Conservation (phyloP, 2,329 filamentous ascomycete genomes). For the Septoria linicola region DNA sequence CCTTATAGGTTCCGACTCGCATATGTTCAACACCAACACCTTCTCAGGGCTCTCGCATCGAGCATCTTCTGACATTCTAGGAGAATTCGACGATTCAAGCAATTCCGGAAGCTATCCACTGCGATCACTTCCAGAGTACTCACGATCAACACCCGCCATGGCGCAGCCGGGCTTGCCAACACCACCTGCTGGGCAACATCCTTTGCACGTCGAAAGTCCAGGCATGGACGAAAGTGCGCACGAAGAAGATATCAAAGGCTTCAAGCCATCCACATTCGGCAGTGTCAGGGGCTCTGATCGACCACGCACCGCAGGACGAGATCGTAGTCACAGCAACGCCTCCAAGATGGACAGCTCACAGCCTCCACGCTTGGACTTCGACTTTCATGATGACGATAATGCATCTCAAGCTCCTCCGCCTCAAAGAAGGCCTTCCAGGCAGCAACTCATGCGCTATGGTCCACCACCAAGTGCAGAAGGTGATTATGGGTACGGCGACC, state of each 20-base stretch:
- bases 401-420: slow-evolving; percentile 20
- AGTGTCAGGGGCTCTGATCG: slow-evolving; percentile 7
- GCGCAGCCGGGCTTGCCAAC: slow-evolving; percentile 13
- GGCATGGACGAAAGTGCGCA: slow-evolving; percentile 13
- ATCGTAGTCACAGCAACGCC: slow-evolving; percentile 23
- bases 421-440: slow-evolving; percentile 27
- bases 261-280: slow-evolving; percentile 10
- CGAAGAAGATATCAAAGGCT: slow-evolving; percentile 17
- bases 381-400: slow-evolving; percentile 22
- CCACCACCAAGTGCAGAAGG: slow-evolving; percentile 21
- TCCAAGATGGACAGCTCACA: slow-evolving; percentile 21
- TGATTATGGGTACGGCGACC: slow-evolving; percentile 30
- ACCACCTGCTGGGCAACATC: background rate
- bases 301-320: slow-evolving; percentile 16
- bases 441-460: slow-evolving; percentile 30
- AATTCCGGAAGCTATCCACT: slow-evolving; percentile 7
- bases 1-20: slow-evolving; percentile 10
- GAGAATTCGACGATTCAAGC: slow-evolving; percentile 1
- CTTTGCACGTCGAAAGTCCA: slow-evolving; percentile 7
- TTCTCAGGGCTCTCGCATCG: slow-evolving; percentile 12
- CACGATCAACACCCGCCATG: slow-evolving; percentile 3
- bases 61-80: slow-evolving; percentile 11
- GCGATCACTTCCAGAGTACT: slow-evolving; percentile 14
- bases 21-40: slow-evolving; percentile 10
- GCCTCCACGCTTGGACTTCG: slow-evolving; percentile 25